Evolutionary conservation across 345 rosid genomes (phyloP).

Genomic region (Rhodamnia argentea): DNA sequence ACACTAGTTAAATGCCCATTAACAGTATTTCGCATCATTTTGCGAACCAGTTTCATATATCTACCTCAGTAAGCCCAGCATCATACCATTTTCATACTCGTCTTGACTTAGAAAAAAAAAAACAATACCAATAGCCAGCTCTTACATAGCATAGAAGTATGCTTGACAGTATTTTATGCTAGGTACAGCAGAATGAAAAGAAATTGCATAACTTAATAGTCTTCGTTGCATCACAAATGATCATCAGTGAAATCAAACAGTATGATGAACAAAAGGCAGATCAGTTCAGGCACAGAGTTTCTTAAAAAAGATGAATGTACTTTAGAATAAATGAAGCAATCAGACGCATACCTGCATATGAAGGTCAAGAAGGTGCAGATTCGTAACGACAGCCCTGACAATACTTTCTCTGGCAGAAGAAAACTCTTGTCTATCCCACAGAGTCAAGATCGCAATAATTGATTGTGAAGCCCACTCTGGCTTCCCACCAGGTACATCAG

Average conservation of each 20-base stretch:
- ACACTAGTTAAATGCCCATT: background rate
- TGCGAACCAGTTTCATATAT: background rate
- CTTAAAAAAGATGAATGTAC: background rate
- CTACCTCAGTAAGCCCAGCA: background rate
- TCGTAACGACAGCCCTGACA: constrained; percentile 91
- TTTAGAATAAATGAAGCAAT: background rate
- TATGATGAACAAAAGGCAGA: background rate
- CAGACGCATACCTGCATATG: constrained; percentile 73
- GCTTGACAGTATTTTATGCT: background rate
- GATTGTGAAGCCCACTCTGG: constrained; percentile 98
- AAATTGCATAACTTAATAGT: background rate
- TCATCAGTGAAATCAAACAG: background rate
- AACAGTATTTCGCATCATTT: background rate
- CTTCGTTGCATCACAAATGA: background rate
- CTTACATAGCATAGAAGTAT: background rate
- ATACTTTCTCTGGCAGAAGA: constrained; percentile 97
- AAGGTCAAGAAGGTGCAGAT: constrained; percentile 87
- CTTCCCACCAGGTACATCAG: constrained; percentile 98
- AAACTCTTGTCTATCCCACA: constrained; percentile 98
- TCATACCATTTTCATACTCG: background rate
- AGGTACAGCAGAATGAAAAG: background rate
- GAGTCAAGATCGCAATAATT: constrained; percentile 84
- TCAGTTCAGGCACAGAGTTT: background rate
- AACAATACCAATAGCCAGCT: background rate
- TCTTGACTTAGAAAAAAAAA: background rate